Evolutionary conservation across 805 yeast species (phyloP).

Genomic region (Pichia sporocuriosa): DNA sequence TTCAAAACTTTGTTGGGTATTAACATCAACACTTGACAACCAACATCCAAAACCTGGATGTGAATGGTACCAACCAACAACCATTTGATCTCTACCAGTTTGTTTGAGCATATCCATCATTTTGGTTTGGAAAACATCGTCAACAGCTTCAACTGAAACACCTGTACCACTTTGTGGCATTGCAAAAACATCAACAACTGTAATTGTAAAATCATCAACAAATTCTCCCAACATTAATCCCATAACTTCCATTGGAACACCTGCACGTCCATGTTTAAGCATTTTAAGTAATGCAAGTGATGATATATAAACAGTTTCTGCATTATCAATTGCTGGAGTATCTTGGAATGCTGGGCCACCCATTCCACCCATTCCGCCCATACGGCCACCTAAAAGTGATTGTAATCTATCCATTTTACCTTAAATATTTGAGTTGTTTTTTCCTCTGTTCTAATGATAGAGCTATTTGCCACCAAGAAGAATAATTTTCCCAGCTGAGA

Average conservation of each 20-base stretch:
- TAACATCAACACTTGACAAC: slow-evolving; percentile 95
- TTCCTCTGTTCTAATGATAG: too few relatives aligned
- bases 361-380: slow-evolving; percentile 27
- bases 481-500: too few relatives aligned
- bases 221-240: slow-evolving; percentile 98
- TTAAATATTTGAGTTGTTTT: too few relatives aligned
- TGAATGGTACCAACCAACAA: slow-evolving; percentile 99
- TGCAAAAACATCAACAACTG: slow-evolving; percentile 96
- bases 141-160: slow-evolving; percentile 98
- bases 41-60: slow-evolving; percentile 99
- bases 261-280: slow-evolving; percentile 96
- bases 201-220: slow-evolving; percentile 94
- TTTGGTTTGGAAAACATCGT: slow-evolving; percentile 95
- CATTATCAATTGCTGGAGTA: slow-evolving; percentile 83
- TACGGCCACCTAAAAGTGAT: slow-evolving; percentile 28
- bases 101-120: slow-evolving; percentile 99
- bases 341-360: slow-evolving; percentile 34
- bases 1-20: slow-evolving; percentile 96
- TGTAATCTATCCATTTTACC: slow-evolving; percentile 30
- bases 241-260: slow-evolving; percentile 80
- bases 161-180: slow-evolving; percentile 99
- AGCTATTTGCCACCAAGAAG: too few relatives aligned
- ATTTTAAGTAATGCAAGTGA: slow-evolving; percentile 91
- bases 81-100: slow-evolving; percentile 99
- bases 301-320: slow-evolving; percentile 94